Evolutionary conservation across 768 basidiomycete species (phyloP), one percentile per base, ranked within the genome.

Genomic region (Lactifluus piperatus): DNA sequence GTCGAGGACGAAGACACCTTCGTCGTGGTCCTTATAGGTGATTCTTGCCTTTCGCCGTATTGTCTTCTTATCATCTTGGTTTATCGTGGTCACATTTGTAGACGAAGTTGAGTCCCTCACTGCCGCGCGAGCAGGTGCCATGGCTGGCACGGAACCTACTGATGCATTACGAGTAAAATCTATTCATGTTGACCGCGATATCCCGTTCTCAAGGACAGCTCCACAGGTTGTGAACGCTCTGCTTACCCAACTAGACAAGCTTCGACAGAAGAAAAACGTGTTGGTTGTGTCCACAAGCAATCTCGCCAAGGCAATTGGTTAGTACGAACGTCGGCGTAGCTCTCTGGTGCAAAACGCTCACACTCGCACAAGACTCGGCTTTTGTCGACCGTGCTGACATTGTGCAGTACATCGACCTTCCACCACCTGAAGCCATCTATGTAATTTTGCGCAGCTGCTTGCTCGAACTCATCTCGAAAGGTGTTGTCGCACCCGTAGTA

Each of bases 301-400:
- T 72, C 81, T 99, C 6, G 85, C 86, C 0, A 88, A 91, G 67
- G 93, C 97, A 0, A 99, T 99, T 56, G 94, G 94, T 93, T 61
- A 53, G 78, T 64, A 24, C 2, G 5, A 37, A 46, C 29, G 24
- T 48, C 16, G 46, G 20, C 8, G 9, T 30, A 10, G 51, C 51
- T 36, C 37, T 36, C 26, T 30, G 36, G 50, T 27, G 34, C 26
- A 32, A 32, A 5, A 10, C 30, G 6, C 46, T 64, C 44, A 62
- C 41, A 30, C 43, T 8, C 27, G 22, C n/a, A 34, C 37, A 64
- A 97, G 95, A 99, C 67, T 84, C 83, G 51, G 97, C 95, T 4
- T 98, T 97, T 69, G 84, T 97, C 49, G 97, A 98, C 68, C 86
- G 97, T 41, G 97, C 95, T 9, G 97, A 99, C 67, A 93, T 98